Conservation (phyloP, 1,139 yeast genomes). For the Yamadazyma oceani region DNA sequence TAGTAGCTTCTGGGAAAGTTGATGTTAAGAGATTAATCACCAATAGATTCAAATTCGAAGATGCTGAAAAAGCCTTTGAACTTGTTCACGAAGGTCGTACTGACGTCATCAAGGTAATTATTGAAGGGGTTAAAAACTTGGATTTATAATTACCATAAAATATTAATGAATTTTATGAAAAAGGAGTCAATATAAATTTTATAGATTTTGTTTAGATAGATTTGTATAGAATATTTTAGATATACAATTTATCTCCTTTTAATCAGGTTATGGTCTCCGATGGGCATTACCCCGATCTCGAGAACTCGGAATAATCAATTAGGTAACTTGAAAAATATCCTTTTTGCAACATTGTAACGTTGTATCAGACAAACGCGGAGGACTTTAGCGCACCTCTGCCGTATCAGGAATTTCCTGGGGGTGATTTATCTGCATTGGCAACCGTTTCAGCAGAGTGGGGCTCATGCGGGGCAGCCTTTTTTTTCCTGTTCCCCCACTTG, state of each 20-base stretch:
- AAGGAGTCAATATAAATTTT: constrained; percentile 1
- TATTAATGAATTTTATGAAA: background rate
- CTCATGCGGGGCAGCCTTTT: no score
- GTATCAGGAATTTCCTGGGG: no score
- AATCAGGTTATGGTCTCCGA: background rate
- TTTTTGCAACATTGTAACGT: no score
- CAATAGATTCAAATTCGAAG: constrained; percentile 63
- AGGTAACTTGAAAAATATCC: no score
- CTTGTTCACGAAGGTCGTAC: constrained; percentile 47
- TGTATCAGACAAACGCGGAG: no score
- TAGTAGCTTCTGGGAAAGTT: constrained; percentile 45
- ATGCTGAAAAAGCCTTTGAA: constrained; percentile 74
- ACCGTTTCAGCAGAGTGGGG: no score
- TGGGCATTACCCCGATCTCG: no score
- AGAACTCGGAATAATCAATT: no score
- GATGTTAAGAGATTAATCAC: constrained; percentile 56
- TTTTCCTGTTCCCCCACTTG: no score
- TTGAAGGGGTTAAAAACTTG: constrained; percentile 40
- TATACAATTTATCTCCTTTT: constrained; percentile 1
- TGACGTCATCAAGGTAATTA: constrained; percentile 60
- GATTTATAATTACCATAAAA: background rate
- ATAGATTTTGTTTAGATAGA: constrained; percentile 3
- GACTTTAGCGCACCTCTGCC: no score
- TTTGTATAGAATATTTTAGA: background rate
- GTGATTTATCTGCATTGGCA: no score